Percentiles rank a stretch among this genome's conserved stretches.
phyloP scores from a whole-genome alignment of 352 stramenopile species.

The Phytopythium helicoides region DNA sequence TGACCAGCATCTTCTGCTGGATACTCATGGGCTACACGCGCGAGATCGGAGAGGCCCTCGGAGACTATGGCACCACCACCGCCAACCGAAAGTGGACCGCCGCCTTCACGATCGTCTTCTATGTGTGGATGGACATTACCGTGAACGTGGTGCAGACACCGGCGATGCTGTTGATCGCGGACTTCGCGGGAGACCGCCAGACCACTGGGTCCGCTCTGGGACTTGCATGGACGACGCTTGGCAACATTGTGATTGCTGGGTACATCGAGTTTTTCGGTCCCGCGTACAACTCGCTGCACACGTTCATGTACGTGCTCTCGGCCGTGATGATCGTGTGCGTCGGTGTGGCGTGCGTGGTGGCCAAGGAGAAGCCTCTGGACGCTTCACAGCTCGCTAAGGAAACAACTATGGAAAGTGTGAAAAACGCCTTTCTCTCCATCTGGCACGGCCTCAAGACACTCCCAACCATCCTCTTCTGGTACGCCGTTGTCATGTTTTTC shows the following conservation, averaged over 20 bases:
- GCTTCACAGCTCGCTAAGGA: too few relatives aligned
- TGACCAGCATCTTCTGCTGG: constrained; percentile 48
- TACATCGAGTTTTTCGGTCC: constrained; percentile 30
- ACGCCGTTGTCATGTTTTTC: constrained; percentile 30
- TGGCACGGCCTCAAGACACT: too few relatives aligned
- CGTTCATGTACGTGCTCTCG: constrained; percentile 31
- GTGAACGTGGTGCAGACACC: constrained; percentile 32
- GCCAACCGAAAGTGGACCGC: constrained; percentile 22
- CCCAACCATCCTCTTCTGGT: constrained; percentile 30
- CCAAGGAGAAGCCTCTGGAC: too few relatives aligned
- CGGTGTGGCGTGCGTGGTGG: too few relatives aligned
- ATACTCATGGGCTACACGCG: constrained; percentile 63
- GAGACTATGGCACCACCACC: too few relatives aligned
- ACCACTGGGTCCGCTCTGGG: constrained; percentile 21
- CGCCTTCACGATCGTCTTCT: constrained; percentile 26
- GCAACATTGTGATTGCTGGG: constrained; percentile 19
- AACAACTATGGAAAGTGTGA: too few relatives aligned
- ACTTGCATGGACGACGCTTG: constrained; percentile 20
- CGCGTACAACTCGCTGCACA: constrained; percentile 19
- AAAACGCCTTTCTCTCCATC: too few relatives aligned
- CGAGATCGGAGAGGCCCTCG: too few relatives aligned
- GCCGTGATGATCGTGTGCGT: constrained; percentile 16
- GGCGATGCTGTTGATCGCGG: constrained; percentile 27
- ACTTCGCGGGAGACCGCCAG: constrained; percentile 34
- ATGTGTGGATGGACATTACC: constrained; percentile 39